Evolutionary conservation across 2,329 filamentous ascomycete species (phyloP).

Genomic region (Lasiodiplodia gonubiensis): DNA sequence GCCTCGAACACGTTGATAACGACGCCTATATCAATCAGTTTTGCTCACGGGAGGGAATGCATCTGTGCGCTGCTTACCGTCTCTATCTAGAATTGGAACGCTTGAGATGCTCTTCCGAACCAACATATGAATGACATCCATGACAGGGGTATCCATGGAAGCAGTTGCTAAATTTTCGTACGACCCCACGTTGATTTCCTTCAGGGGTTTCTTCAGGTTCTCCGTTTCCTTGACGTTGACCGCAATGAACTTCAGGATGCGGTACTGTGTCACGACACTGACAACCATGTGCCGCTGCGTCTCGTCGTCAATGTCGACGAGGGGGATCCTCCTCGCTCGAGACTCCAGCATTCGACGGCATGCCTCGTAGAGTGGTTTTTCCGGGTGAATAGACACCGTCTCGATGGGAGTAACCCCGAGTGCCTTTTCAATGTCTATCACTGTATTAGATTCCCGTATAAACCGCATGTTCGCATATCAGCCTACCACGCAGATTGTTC

Average conservation of each 20-base stretch:
- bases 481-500: conserved; percentile 84
- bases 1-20: conserved; percentile 97
- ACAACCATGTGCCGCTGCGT: conserved; percentile 91
- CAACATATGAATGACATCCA: conserved; percentile 92
- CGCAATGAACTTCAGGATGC: conserved; percentile 97
- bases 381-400: conserved; percentile 93
- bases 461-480: not conserved
- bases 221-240: conserved; percentile 92
- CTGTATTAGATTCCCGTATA: not conserved
- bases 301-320: conserved; percentile 93
- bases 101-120: conserved; percentile 93
- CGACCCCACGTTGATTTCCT: conserved; percentile 83
- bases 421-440: conserved; percentile 87
- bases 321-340: conserved; percentile 87
- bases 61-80: conserved; percentile 54
- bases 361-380: conserved; percentile 90
- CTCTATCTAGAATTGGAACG: conserved; percentile 86
- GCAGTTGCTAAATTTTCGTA: conserved; percentile 82
- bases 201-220: conserved; percentile 83
- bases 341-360: conserved; percentile 94
- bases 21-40: conserved; percentile 53
- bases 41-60: not conserved
- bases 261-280: conserved; percentile 96
- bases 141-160: conserved; percentile 86
- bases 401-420: conserved; percentile 91